These are phyloP conservation scores for Beauveria australis DNA, from an alignment of 2,329 filamentous ascomycete genomes.

Conservation along the genomic window DNA sequence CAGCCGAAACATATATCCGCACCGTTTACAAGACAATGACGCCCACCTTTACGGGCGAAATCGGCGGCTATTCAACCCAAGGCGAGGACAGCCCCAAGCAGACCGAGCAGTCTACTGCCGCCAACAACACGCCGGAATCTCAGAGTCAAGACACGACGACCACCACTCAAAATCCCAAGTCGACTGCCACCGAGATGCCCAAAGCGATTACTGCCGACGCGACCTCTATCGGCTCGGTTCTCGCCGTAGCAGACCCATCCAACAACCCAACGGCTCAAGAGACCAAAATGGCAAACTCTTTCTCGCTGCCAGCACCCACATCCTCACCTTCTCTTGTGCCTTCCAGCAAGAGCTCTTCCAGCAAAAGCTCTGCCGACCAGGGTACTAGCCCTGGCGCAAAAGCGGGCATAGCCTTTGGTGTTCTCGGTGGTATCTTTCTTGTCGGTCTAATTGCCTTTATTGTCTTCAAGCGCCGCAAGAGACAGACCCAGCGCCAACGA, in stretches of 20 bases:
- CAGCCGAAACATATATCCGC: slow-evolving; percentile 15
- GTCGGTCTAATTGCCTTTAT: slow-evolving; percentile 64
- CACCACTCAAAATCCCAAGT: slow-evolving; percentile 14
- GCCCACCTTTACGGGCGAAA: slow-evolving; percentile 32
- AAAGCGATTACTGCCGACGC: slow-evolving; percentile 17
- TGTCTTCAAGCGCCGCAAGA: slow-evolving; percentile 61
- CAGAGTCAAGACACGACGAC: neutral
- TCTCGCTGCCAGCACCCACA: neutral
- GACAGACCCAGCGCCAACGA: slow-evolving; percentile 47
- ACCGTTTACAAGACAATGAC: slow-evolving; percentile 35
- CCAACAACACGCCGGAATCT: slow-evolving; percentile 1
- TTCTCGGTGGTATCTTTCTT: slow-evolving; percentile 60
- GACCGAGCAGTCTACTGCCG: slow-evolving; percentile 9
- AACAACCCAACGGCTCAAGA: neutral
- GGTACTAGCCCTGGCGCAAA: slow-evolving; percentile 41
- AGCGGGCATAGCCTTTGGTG: slow-evolving; percentile 78
- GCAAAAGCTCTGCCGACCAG: neutral
- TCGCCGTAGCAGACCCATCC: slow-evolving; percentile 11
- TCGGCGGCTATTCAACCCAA: slow-evolving; percentile 32
- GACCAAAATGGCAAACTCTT: neutral
- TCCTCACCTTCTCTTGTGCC: slow-evolving; percentile 1
- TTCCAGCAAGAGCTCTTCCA: neutral
- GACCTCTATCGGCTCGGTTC: slow-evolving; percentile 18
- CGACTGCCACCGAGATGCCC: slow-evolving; percentile 15
- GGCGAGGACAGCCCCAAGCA: slow-evolving; percentile 11